These are phyloP conservation scores for Ogataea haglerorum DNA, from an alignment of 805 yeast genomes.

Conservation along the genomic window DNA sequence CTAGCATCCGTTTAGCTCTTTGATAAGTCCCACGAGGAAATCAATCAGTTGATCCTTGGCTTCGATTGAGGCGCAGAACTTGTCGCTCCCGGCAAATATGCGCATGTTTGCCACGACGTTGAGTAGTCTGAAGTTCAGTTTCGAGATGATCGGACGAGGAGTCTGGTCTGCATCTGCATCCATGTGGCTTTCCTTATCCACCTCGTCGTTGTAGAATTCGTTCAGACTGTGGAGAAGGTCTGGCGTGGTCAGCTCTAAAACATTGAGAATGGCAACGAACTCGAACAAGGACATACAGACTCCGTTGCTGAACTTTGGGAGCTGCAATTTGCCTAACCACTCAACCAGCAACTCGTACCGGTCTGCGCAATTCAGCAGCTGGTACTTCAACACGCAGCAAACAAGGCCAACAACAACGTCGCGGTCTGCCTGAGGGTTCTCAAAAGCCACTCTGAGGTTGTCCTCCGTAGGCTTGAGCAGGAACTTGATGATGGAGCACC, in stretches of 20 bases:
- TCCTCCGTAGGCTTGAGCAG: constrained; percentile 20
- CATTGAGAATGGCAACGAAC: constrained; percentile 26
- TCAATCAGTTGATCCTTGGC: constrained; percentile 26
- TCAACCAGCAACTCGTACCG: constrained; percentile 14
- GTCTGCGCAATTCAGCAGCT: constrained; percentile 18
- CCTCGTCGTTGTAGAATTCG: constrained; percentile 1
- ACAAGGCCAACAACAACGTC: constrained; percentile 20
- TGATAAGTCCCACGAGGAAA: constrained; percentile 21
- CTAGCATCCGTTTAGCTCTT: constrained; percentile 24
- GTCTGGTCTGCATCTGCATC: constrained; percentile 5
- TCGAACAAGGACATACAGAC: constrained; percentile 24
- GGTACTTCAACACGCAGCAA: constrained; percentile 27
- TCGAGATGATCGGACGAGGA: constrained; percentile 20
- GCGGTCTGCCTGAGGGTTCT: constrained; percentile 8
- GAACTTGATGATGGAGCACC: constrained; percentile 18
- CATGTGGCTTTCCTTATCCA: constrained; percentile 1
- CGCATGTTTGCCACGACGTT: constrained; percentile 31
- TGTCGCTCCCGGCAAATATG: constrained; percentile 28
- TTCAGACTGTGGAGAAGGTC: constrained; percentile 17
- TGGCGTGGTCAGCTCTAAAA: constrained; percentile 18
- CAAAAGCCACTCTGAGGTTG: constrained; percentile 18
- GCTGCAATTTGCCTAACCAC: constrained; percentile 25
- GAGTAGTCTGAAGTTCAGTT: constrained; percentile 25
- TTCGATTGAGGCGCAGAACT: constrained; percentile 8
- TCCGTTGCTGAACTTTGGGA: constrained; percentile 26